Base-by-base conservation (phyloP, 2,329 filamentous ascomycete genomes). In the Trichophyton equinum region DNA sequence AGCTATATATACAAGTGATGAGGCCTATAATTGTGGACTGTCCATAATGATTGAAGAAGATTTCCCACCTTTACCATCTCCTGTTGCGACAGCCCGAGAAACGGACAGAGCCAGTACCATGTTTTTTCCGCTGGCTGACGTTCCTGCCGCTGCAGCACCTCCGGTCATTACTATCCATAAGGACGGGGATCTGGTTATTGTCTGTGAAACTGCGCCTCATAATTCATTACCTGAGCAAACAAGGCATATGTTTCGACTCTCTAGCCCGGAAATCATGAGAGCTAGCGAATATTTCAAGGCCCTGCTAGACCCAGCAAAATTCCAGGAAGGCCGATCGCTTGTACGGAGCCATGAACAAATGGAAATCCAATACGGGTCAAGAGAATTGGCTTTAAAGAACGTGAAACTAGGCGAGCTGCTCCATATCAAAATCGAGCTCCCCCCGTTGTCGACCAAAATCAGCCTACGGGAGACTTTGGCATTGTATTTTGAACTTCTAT, bases 281-380 rank as follows among this genome's bases (percentile, higher is more conserved):
- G 70, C 70, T 5, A 76, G 74, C 56, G 68, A 69, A 4, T 77
- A 77, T 49, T 77, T 77, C 58, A 63, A 68, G 20, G 72, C 69
- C 20, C 65, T 77, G 11, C 65, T 77, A 15, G 74, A 77, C 40
- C 71, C 73, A 1, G 65, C 69, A 13, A 77, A 77, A 60, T 77
- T 77, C 60, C 68, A 68, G 1, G 75, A 77, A 62, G 75, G 75
- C 4, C 69, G 68, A 56, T 57, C 66, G 3, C 66, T 77, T 62
- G 65, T 67, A 59, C 65, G 69, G 66, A 71, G 63, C 55, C 66
- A 63, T 18, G 44, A 49, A 38, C 49, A 56, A 18, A 61, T 68
- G 8, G 55, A 51, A 6, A 58, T 59, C 27, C 53, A 62, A 53
- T 64, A 68, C 38, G 61, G 61, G 18, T 59, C 55, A 6, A 47